Evolutionary conservation across 257 asterid genomes (phyloP).

Genomic region (Fraxinus excelsior): DNA sequence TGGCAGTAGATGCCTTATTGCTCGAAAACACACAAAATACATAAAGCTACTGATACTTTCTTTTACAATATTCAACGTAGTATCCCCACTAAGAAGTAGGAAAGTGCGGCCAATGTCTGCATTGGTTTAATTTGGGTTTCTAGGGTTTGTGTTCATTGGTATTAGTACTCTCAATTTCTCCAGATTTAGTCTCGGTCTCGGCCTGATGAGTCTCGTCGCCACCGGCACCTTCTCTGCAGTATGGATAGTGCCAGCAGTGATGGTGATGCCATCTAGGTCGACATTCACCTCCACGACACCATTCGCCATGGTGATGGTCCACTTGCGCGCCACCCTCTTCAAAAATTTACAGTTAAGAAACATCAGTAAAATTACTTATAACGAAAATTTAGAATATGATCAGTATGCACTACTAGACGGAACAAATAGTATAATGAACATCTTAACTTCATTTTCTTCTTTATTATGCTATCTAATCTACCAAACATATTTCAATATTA

Average conservation of each 20-base stretch:
- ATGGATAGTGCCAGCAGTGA: constrained; percentile 15
- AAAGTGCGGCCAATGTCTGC: constrained; percentile 21
- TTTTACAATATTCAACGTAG: background rate
- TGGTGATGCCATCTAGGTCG: no score
- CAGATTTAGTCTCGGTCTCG: background rate
- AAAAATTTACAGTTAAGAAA: background rate
- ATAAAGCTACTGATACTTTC: background rate
- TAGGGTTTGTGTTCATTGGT: background rate
- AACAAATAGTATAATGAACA: no score
- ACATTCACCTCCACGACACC: background rate
- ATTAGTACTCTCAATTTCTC: background rate
- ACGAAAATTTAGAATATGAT: no score
- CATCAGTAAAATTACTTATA: background rate
- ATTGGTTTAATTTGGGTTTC: background rate
- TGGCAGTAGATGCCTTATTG: background rate
- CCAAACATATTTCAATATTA: no score
- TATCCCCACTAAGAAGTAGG: background rate
- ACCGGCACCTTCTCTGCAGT: background rate
- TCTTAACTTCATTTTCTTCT: no score
- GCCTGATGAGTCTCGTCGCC: background rate
- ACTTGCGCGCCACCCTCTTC: constrained; percentile 16
- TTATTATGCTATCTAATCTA: no score
- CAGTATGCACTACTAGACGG: no score
- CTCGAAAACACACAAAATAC: background rate
- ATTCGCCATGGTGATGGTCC: background rate